Evolutionary conservation across 805 yeast species (phyloP), one percentile per base, ranked within the genome.

Genomic region (Monosporozyma siamensis): DNA sequence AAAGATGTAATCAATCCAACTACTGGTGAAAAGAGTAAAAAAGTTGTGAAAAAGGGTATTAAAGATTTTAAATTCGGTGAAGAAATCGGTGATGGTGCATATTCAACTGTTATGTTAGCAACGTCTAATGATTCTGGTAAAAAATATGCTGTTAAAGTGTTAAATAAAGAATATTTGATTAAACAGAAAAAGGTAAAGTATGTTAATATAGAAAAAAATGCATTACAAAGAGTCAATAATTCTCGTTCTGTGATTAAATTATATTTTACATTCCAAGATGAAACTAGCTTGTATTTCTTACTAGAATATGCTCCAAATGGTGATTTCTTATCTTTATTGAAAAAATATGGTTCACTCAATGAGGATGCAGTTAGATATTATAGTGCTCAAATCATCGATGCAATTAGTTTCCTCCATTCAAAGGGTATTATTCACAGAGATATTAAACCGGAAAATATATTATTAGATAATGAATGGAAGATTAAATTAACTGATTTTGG

Each of bases 21-120:
- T 3, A 59, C 68, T 11, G 86, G 85, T 9, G 65, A 75, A 56
- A 61, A 66, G 5, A 63, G 61, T 54, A 81, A 74, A 45, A 72
- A 67, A 56, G 66, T 71, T 42, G 77, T 69, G 36, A 73, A 59
- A 61, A 69, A 57, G 62, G 77, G 64, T 17, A 94, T 87, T 10
- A 77, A 80, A 50, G 98, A 92, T 58, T 92, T 89, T 62, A 82
- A 79, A 48, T 87, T 92, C 58, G 94, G 95, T 8, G 78, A 85
- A 14, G 78, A 82, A 35, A 74, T 92, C 23, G 99, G 99, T 24
- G 95, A 86, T 58, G 99, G 99, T 2, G 87, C 96, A 6, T 92
- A 90, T 59, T 88, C 97, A 8, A 89, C 95, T 1, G 99, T 90
- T 4, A 75, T 78, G 51, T 74, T 86, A 31, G 98, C 97, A 0